Base-by-base conservation (phyloP, 116 monocot genomes). In the Posidonia oceanica region DNA sequence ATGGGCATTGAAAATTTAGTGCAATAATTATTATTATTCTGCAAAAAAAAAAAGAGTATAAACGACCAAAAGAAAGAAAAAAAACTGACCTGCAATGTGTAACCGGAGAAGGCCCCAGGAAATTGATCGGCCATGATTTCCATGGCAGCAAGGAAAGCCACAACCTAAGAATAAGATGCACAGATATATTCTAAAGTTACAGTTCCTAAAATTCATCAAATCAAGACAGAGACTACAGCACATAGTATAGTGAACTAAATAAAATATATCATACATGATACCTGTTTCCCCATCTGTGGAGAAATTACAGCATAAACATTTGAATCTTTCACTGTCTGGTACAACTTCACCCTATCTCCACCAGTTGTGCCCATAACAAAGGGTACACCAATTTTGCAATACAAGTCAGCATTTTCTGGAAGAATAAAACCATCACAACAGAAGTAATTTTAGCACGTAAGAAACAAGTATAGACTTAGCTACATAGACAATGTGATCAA, bases 101-200 rank as follows among this genome's bases (percentile, higher is more conserved):
- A 96, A 17, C 86, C 88, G 20, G 81, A 76, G 70, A 96, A 96
- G 36, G 88, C 88, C 66, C 88, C 96, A 63, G 91, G 91, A 88
- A 91, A 96, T 58, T 88, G 83, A 14, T 88, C 82, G 5, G 88
- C 88, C 96, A 96, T 91, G 58, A 88, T 86, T 72, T 96, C 86
- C 86, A 96, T 91, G 15, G 91, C 88, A 23, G 88, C 88, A 76
- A 96, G 91, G 78, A 96, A 96, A 74, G 91, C 91, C 74, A 96
- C 91, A 76, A 96, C 91, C 96, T 91, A 77, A 36, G 64, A 75
- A 74, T 83, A 76, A 22, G 69, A 66, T 61, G 67, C 18, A 38
- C 14, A 10, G 1, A 57, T 51, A 68, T 14, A 12, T 18, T 14
- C 37, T 3, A 36, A 59, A 59, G 38, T 66, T 20, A 55, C 20